phyloP scores from a whole-genome alignment of 192 early-diverging fungal genomes.

The Coemansia erecta region DNA sequence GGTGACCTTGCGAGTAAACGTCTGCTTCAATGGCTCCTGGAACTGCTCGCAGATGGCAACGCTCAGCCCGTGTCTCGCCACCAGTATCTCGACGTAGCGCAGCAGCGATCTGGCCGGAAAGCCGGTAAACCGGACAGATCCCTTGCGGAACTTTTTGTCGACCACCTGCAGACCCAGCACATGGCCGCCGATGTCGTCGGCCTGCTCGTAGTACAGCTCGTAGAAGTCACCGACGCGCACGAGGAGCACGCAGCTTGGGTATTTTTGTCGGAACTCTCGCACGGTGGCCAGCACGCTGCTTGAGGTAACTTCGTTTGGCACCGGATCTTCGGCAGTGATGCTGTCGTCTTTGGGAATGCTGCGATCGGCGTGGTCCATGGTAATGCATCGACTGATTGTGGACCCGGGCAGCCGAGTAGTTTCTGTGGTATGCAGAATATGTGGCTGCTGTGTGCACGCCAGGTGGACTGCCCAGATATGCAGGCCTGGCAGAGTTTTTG shows the following conservation, averaged over 20 bases:
- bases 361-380: background rate
- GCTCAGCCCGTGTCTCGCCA: conserved; percentile 56
- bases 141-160: conserved; percentile 59
- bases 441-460: too few relatives aligned
- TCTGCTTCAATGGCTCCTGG: conserved; percentile 42
- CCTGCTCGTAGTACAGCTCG: conserved; percentile 77
- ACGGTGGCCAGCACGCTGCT: conserved; percentile 52
- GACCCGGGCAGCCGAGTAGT: too few relatives aligned
- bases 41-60: conserved; percentile 75
- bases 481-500: too few relatives aligned
- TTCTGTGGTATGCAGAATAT: too few relatives aligned
- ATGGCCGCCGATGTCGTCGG: conserved; percentile 59
- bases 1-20: conserved; percentile 67
- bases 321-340: background rate
- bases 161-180: conserved; percentile 69
- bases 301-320: conserved; percentile 10
- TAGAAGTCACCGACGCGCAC: conserved; percentile 80
- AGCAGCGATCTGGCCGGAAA: conserved; percentile 66
- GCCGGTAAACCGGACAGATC: conserved; percentile 65
- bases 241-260: conserved; percentile 68
- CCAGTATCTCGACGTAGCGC: conserved; percentile 65
- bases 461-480: too few relatives aligned
- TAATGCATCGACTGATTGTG: too few relatives aligned
- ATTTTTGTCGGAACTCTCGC: conserved; percentile 55
- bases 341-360: background rate